Conservation (phyloP, 345 rosid genomes). For the Carallia pectinifolia region DNA sequence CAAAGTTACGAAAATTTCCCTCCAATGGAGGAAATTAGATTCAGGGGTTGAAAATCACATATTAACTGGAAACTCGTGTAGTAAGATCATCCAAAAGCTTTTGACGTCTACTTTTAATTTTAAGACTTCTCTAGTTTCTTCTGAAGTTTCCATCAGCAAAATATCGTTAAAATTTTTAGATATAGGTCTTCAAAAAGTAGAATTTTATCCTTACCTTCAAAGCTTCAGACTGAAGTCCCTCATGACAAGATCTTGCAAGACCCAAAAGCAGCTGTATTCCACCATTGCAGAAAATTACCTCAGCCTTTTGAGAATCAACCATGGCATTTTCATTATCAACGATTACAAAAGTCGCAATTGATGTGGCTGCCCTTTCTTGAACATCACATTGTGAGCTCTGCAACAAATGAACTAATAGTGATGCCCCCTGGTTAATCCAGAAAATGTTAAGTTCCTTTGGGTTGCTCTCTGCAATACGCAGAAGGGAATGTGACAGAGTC, state of each 20-base stretch:
- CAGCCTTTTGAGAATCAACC: conserved; percentile 36
- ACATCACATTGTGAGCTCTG: conserved; percentile 35
- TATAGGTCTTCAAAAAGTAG: too few species aligned
- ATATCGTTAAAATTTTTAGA: neutral
- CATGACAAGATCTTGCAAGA: conserved; percentile 33
- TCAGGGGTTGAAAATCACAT: neutral
- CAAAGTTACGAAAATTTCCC: neutral
- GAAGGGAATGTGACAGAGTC: conserved; percentile 40
- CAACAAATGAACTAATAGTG: conserved; percentile 31
- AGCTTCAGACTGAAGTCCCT: conserved; percentile 42
- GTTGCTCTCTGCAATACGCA: conserved; percentile 32
- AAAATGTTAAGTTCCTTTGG: conserved; percentile 30
- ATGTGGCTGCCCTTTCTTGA: conserved; percentile 43
- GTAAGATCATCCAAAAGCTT: neutral
- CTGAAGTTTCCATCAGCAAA: neutral
- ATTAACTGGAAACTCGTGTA: neutral
- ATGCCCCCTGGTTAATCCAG: conserved; percentile 39
- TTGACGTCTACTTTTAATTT: conserved; percentile 1
- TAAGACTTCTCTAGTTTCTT: neutral
- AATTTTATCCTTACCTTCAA: conserved; percentile 25
- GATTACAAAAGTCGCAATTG: conserved; percentile 37
- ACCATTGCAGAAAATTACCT: conserved; percentile 28
- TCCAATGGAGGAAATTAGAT: conserved; percentile 1
- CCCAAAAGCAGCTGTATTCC: conserved; percentile 32
- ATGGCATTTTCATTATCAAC: conserved; percentile 40